These are phyloP conservation scores for Eucalyptus urophylla DNA, from an alignment of 345 rosid species.

Conservation along the genomic window DNA sequence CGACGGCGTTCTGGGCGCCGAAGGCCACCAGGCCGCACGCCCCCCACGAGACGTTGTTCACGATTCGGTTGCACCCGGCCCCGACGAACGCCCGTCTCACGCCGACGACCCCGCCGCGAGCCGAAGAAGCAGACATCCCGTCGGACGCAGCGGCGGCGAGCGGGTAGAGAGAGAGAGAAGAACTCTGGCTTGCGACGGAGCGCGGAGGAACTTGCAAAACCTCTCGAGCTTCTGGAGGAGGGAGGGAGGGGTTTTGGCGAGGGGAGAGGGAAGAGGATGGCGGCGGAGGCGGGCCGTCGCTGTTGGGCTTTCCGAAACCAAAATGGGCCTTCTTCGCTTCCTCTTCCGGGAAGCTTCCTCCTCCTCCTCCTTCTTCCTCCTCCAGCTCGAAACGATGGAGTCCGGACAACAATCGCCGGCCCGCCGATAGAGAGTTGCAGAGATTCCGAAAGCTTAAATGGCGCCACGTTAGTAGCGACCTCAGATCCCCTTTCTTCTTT, in stretches of 20 bases:
- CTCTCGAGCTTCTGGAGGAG: background rate
- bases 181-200: background rate
- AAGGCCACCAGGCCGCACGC: constrained; percentile 65
- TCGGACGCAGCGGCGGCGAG: background rate
- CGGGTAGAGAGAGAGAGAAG: background rate
- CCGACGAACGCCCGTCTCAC: constrained; percentile 63
- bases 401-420: background rate
- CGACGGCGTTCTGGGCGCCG: constrained; percentile 82
- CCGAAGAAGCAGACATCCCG: background rate
- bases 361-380: background rate
- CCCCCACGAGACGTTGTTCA: constrained; percentile 93
- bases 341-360: background rate
- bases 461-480: background rate
- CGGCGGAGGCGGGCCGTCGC: background rate
- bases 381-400: background rate
- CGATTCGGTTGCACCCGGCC: constrained; percentile 88
- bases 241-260: background rate
- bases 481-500: background rate
- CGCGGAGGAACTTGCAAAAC: background rate
- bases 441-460: background rate
- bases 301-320: background rate
- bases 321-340: background rate
- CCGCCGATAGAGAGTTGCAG: background rate
- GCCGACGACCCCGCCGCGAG: background rate
- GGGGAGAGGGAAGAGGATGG: background rate